Conservation (phyloP, 2,329 filamentous ascomycete genomes). For the Phaeosphaeriaceae sp. region DNA sequence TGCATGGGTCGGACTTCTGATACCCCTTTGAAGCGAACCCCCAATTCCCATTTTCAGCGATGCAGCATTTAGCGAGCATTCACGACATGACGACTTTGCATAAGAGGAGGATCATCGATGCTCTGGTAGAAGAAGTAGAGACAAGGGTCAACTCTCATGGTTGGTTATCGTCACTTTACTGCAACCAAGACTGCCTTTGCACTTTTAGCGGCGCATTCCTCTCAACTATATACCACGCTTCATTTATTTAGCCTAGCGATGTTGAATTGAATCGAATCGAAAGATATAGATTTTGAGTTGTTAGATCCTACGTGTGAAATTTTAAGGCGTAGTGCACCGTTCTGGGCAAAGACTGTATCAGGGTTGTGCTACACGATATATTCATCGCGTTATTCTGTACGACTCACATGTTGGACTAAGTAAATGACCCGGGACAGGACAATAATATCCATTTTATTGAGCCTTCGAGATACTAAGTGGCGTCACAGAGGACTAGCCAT, state of each 20-base stretch:
- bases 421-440: too few relatives aligned
- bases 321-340: background rate
- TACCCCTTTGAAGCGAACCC: conserved; percentile 29
- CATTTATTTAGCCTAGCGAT: background rate
- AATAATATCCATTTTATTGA: too few relatives aligned
- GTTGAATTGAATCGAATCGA: background rate
- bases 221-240: background rate
- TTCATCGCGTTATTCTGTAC: too few relatives aligned
- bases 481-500: too few relatives aligned
- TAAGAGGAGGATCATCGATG: conserved; percentile 8
- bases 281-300: background rate
- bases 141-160: background rate
- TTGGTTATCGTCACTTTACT: background rate
- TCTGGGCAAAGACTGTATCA: too few relatives aligned
- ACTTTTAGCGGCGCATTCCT: conserved; percentile 7
- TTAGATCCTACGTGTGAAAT: background rate
- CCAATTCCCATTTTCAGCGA: conserved; percentile 5
- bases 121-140: background rate
- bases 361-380: too few relatives aligned
- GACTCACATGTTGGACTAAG: too few relatives aligned
- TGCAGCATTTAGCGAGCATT: conserved; percentile 18
- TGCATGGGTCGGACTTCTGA: conserved; percentile 40
- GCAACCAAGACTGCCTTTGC: conserved; percentile 11
- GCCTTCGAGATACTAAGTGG: too few relatives aligned
- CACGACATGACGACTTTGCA: conserved; percentile 6